Evolutionary conservation across 2,329 filamentous ascomycete genomes (phyloP), one percentile per base, ranked within the genome.

Genomic region (Cladosporium sp.): DNA sequence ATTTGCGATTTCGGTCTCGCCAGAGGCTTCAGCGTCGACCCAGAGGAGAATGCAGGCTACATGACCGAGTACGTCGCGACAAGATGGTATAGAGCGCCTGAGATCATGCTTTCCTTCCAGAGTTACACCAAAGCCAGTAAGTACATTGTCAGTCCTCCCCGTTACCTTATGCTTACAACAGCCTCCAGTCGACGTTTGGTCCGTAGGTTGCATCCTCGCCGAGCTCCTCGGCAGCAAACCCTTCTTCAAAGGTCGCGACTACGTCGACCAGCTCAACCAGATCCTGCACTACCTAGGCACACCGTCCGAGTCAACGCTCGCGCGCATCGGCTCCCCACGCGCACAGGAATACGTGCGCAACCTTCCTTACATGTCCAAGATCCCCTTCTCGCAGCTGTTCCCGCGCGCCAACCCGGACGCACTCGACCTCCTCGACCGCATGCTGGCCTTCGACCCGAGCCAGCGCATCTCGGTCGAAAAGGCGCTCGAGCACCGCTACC

Each of bases 1-100:
- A 97, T 99, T 71, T 95, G 89, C 73, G 93, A 99, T 74, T 99
- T 99, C 67, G 93, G 93, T 63, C 80, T 99, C 52, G 93, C 93
- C 4, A 84, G 93, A 78, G 93, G 93, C 52, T 97, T 99, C 77
- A 96, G 91, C 54, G 85, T 96, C 65, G 92, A 97, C 61, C 93
- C 93, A 1, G 89, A 99, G 70, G 92, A 99, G 74, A 97, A 97
- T 68, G 93, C 93, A 15, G 93, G 93, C 18, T 99, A 97, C 73
- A 97, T 99, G 93, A 99, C 93, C 9, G 93, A 99, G 73, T 99
- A 99, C 66, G 93, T 99, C 50, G 93, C 93, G 44, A 99, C 93
- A 47, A 82, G 93, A 75, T 99, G 93, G 93, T 99, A 99, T 72
- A 86, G 93, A 73, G 93, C 93, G 3, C 93, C 93, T 4, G 93